These are phyloP conservation scores for Colletotrichum sp. DNA, from an alignment of 2,329 filamentous ascomycete species.

Conservation along the genomic window DNA sequence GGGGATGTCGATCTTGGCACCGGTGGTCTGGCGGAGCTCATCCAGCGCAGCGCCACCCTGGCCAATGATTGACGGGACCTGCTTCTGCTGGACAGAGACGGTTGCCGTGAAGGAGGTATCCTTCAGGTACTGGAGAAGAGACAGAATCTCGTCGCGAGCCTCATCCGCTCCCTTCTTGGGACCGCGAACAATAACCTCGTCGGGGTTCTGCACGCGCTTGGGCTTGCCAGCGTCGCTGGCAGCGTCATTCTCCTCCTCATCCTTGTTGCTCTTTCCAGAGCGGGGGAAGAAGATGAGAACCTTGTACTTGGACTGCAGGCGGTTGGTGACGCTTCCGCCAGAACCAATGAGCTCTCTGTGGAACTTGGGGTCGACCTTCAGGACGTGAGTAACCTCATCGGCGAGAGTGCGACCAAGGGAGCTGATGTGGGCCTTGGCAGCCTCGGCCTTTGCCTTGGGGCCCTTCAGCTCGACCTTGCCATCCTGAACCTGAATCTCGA, in stretches of 20 bases:
- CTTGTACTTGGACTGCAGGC: constrained; percentile 89
- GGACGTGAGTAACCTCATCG: constrained; percentile 84
- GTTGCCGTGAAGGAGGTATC: constrained; percentile 84
- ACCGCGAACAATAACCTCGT: constrained; percentile 91
- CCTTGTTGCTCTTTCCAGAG: constrained; percentile 65
- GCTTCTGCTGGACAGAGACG: constrained; percentile 86
- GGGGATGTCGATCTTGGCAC: constrained; percentile 91
- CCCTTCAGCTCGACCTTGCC: constrained; percentile 96
- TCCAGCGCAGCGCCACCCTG: constrained; percentile 91
- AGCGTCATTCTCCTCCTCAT: constrained; percentile 75
- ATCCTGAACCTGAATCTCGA: constrained; percentile 87
- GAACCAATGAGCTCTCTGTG: constrained; percentile 93
- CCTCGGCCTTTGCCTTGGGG: constrained; percentile 91
- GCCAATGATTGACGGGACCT: constrained; percentile 93
- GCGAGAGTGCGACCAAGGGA: constrained; percentile 82
- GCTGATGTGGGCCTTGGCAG: constrained; percentile 81
- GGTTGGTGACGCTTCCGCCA: constrained; percentile 86
- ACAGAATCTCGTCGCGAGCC: constrained; percentile 89
- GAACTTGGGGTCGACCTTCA: constrained; percentile 93
- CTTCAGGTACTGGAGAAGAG: constrained; percentile 85
- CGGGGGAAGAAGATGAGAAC: constrained; percentile 95
- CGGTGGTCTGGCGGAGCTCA: constrained; percentile 81
- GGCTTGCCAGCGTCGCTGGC: constrained; percentile 70
- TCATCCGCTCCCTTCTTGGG: constrained; percentile 92
- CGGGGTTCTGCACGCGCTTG: constrained; percentile 75